Evolutionary conservation across 2,329 filamentous ascomycete genomes (phyloP).

Genomic region (Phialemonium atrogriseum): DNA sequence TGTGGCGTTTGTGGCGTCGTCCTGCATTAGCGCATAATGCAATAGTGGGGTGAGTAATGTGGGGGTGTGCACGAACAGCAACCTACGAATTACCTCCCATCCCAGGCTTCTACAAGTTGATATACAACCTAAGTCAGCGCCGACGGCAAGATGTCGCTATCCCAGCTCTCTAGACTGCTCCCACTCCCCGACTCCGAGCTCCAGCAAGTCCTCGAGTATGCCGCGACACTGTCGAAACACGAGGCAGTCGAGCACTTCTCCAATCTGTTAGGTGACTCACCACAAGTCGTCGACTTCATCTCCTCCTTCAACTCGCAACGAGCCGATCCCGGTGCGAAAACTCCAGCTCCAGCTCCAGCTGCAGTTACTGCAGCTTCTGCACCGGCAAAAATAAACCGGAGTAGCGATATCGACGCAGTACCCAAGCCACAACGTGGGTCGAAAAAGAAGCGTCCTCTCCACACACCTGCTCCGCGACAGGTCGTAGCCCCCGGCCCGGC

Average conservation of each 20-base stretch:
- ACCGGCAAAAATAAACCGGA: constrained; percentile 13
- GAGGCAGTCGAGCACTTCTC: constrained; percentile 79
- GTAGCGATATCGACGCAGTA: constrained; percentile 27
- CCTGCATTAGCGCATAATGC: too few species aligned
- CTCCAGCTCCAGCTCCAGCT: constrained; percentile 5
- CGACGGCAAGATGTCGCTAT: constrained; percentile 37
- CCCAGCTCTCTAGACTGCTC: constrained; percentile 71
- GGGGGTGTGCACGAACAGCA: constrained; percentile 1
- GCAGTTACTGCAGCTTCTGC: constrained; percentile 14
- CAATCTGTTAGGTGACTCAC: constrained; percentile 79
- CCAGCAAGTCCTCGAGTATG: constrained; percentile 76
- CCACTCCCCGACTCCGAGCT: constrained; percentile 80
- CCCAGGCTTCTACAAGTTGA: too few species aligned
- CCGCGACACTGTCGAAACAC: constrained; percentile 64
- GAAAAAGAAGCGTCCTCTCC: constrained; percentile 50
- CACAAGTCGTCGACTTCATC: constrained; percentile 68
- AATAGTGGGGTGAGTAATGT: background rate
- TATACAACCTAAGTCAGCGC: too few species aligned
- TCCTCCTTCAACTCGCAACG: constrained; percentile 69
- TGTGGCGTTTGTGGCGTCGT: too few species aligned
- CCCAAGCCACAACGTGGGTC: constrained; percentile 39
- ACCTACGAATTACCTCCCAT: too few species aligned
- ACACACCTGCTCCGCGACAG: constrained; percentile 55
- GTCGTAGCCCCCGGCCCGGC: constrained; percentile 57
- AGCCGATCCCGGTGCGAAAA: constrained; percentile 28